phyloP scores from a whole-genome alignment of 208 protist genomes.

The Leptomonas pyrrhocoris region DNA sequence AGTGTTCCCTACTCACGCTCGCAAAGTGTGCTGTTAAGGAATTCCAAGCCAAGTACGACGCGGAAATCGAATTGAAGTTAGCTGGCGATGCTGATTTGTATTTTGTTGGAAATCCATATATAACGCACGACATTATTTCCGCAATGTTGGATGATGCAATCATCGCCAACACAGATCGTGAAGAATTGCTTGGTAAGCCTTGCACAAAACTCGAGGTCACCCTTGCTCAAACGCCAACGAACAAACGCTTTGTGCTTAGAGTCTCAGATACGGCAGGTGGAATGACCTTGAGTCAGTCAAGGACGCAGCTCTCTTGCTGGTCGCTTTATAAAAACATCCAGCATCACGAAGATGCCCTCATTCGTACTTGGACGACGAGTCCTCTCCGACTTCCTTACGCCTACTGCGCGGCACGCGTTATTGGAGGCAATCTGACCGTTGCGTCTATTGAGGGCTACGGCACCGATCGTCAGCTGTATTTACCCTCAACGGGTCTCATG shows the following conservation, averaged over 20 bases:
- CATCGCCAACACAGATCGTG: conserved; percentile 49
- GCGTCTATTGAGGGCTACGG: conserved; percentile 79
- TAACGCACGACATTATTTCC: conserved; percentile 68
- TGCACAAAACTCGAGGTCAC: conserved; percentile 67
- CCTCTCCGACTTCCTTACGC: conserved; percentile 71
- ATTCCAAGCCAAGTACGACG: conserved; percentile 41
- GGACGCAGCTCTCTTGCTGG: conserved; percentile 55
- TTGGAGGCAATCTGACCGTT: conserved; percentile 63
- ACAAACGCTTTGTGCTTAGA: conserved; percentile 53
- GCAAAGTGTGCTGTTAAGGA: conserved; percentile 48
- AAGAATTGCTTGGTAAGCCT: conserved; percentile 53
- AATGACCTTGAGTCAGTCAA: conserved; percentile 46
- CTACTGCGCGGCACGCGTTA: conserved; percentile 45
- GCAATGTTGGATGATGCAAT: conserved; percentile 76
- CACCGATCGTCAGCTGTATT: conserved; percentile 63
- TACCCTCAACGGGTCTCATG: conserved; percentile 49
- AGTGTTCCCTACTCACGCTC: conserved; percentile 55
- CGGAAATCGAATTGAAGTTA: conserved; percentile 59
- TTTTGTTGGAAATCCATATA: conserved; percentile 70
- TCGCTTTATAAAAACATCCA: conserved; percentile 45
- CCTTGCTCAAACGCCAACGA: conserved; percentile 44
- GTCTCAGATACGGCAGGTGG: conserved; percentile 78
- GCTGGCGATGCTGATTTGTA: conserved; percentile 45
- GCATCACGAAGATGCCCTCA: conserved; percentile 11
- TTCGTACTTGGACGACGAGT: conserved; percentile 60